Conservation (phyloP, 257 asterid species). For the Salvia rosmarinus region DNA sequence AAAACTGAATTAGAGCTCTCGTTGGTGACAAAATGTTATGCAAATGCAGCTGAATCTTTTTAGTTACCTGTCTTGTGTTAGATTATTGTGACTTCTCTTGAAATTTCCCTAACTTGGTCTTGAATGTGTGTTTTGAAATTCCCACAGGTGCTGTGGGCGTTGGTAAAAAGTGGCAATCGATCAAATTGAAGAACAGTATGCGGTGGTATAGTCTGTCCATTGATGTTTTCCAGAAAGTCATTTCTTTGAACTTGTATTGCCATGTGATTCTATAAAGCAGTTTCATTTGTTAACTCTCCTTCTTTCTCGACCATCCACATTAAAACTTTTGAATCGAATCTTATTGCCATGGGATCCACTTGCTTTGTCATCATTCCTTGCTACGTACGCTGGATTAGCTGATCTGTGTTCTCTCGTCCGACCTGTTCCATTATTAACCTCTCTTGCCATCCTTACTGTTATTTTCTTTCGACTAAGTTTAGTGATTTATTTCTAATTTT, state of each 20-base stretch:
- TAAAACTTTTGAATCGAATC: slow-evolving; percentile 29
- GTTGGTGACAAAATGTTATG: not conserved
- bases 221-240: slow-evolving; percentile 74
- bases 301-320: slow-evolving; percentile 12
- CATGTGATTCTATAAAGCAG: slow-evolving; percentile 81
- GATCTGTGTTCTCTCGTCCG: slow-evolving; percentile 25
- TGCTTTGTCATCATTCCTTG: slow-evolving; percentile 74
- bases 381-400: slow-evolving; percentile 75
- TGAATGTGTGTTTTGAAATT: slow-evolving; percentile 25
- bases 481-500: slow-evolving; percentile 11
- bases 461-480: slow-evolving; percentile 6
- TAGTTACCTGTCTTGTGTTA: not conserved
- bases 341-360: slow-evolving; percentile 72
- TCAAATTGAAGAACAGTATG: slow-evolving; percentile 70
- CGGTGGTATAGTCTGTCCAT: slow-evolving; percentile 79
- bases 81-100: not conserved
- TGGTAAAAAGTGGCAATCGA: slow-evolving; percentile 43
- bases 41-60: not conserved
- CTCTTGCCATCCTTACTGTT: not conserved
- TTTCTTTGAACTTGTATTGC: slow-evolving; percentile 88
- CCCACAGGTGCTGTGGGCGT: slow-evolving; percentile 43
- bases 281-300: slow-evolving; percentile 18
- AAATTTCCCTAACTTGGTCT: slow-evolving; percentile 15
- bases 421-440: not conserved
- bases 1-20: not conserved